Evolutionary conservation across 441 rosid species (phyloP).

Genomic region (Theobroma grandiflorum): DNA sequence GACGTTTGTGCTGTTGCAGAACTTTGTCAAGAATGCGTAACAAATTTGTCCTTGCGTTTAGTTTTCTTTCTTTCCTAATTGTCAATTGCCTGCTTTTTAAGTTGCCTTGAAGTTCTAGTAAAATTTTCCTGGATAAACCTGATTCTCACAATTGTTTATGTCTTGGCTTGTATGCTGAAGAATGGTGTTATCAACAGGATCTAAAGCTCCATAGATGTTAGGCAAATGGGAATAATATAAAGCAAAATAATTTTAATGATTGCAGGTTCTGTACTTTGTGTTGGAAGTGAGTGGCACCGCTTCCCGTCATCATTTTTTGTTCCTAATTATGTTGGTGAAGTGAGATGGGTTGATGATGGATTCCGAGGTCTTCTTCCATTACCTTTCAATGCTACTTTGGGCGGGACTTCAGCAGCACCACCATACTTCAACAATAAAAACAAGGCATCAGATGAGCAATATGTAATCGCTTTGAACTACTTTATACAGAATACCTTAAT

Average conservation of each 20-base stretch:
- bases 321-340: conserved; percentile 71
- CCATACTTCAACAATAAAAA: conserved; percentile 85
- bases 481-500: conserved; percentile 15
- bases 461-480: conserved; percentile 46
- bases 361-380: conserved; percentile 94
- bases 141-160: not conserved
- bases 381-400: conserved; percentile 81
- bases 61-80: not conserved
- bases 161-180: not conserved
- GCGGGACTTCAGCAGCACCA: conserved; percentile 93
- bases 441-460: conserved; percentile 86
- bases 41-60: not conserved
- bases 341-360: conserved; percentile 95
- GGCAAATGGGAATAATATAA: not conserved
- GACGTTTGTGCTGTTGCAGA: not conserved
- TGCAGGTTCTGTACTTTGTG: conserved; percentile 89
- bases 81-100: not conserved
- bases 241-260: not conserved
- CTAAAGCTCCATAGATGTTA: not conserved
- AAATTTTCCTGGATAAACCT: not conserved
- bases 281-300: conserved; percentile 99
- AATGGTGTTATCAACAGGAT: not conserved
- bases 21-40: not conserved
- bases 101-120: not conserved
- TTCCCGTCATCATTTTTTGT: conserved; percentile 90